A percentile compares a stretch with the other conserved stretches of the same genome.
phyloP scores from a whole-genome alignment of 1,139 yeast genomes.

The Pneumocystis sp. region DNA sequence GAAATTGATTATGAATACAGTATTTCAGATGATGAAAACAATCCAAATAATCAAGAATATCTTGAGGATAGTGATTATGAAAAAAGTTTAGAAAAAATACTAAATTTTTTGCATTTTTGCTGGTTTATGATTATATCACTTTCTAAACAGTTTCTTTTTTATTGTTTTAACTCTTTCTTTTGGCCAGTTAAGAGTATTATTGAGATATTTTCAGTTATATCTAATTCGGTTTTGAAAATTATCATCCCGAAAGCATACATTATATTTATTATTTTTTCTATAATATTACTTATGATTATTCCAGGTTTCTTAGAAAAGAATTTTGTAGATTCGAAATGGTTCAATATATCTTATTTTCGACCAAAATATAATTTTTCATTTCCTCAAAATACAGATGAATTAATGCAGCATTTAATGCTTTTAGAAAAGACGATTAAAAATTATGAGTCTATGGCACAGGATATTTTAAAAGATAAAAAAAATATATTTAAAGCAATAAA shows the following conservation, averaged over 20 bases:
- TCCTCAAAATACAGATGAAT: neutral
- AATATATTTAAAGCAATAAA: neutral
- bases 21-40: neutral
- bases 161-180: neutral
- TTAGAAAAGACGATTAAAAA: neutral
- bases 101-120: neutral
- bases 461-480: neutral
- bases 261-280: neutral
- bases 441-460: neutral
- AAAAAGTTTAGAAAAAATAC: neutral
- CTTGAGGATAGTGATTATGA: neutral
- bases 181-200: neutral
- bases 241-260: neutral
- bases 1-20: neutral
- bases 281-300: neutral
- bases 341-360: neutral
- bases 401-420: neutral
- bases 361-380: neutral
- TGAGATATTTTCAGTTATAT: neutral
- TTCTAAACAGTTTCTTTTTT: neutral
- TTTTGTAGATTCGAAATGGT: neutral
- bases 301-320: neutral
- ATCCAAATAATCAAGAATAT: neutral
- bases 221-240: neutral
- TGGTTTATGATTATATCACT: neutral